A percentile compares a stretch with the other conserved stretches of the same genome.
Conservation (phyloP, 208 protist species). For the Leishmania mexicana region DNA sequence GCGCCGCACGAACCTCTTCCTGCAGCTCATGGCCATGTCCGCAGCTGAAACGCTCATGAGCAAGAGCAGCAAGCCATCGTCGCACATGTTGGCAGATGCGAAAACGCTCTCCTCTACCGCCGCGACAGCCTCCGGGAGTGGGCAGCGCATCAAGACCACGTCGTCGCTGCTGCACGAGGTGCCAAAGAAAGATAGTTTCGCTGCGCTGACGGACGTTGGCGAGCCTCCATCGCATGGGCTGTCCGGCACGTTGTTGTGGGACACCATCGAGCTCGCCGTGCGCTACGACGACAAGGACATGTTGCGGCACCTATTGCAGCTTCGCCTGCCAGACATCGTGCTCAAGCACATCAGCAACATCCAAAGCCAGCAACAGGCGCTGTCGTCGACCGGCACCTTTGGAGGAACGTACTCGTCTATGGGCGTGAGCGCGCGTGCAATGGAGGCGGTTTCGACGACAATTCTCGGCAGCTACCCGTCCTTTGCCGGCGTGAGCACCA, state of each 20-base stretch:
- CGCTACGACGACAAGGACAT: slow-evolving; percentile 74
- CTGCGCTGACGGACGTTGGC: background rate
- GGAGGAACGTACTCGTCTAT: background rate
- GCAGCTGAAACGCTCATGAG: slow-evolving; percentile 44
- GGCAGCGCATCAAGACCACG: background rate
- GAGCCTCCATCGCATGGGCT: slow-evolving; percentile 13
- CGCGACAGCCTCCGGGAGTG: background rate
- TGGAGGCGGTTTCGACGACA: slow-evolving; percentile 3
- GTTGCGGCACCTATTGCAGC: slow-evolving; percentile 48
- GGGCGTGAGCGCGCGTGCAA: slow-evolving; percentile 17
- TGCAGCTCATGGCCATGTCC: slow-evolving; percentile 53
- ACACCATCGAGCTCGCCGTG: slow-evolving; percentile 72
- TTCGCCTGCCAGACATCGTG: slow-evolving; percentile 35
- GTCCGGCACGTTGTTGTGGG: slow-evolving; percentile 49
- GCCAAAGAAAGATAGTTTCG: no score
- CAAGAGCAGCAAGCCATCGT: background rate
- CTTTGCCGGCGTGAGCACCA: slow-evolving; percentile 27
- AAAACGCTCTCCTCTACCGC: background rate
- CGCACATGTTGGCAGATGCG: background rate
- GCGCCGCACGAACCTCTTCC: slow-evolving; percentile 47
- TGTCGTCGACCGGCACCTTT: slow-evolving; percentile 5
- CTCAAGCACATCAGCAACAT: slow-evolving; percentile 22
- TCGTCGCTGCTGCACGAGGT: background rate
- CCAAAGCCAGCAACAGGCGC: slow-evolving; percentile 18
- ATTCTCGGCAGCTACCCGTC: slow-evolving; percentile 43